Evolutionary conservation across 2,329 filamentous ascomycete species (phyloP).

Genomic region (Aspergillus aculeatinus): DNA sequence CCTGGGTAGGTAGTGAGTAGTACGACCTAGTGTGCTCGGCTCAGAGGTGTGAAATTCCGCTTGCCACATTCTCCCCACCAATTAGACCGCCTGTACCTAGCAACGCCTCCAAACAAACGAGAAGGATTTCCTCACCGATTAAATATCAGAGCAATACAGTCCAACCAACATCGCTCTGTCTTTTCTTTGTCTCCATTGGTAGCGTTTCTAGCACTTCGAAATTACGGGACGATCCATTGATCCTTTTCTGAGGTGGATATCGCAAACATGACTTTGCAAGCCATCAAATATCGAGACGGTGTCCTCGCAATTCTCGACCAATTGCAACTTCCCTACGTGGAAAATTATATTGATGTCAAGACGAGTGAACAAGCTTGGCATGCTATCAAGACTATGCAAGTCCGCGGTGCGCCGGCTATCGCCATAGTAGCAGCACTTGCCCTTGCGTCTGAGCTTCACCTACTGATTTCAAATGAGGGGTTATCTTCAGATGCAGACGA

Average conservation of each 20-base stretch:
- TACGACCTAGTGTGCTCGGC: too few species aligned
- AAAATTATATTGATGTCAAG: conserved; percentile 55
- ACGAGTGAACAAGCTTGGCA: conserved; percentile 62
- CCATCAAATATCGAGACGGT: conserved; percentile 60
- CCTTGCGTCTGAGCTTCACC: conserved; percentile 78
- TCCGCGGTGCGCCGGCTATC: conserved; percentile 82
- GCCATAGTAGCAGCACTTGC: conserved; percentile 94
- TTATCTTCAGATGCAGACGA: conserved; percentile 57
- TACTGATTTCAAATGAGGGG: conserved; percentile 35
- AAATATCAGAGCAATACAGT: too few species aligned
- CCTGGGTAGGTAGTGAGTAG: too few species aligned
- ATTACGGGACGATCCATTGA: too few species aligned
- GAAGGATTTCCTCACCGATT: too few species aligned
- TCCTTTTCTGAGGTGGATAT: background rate
- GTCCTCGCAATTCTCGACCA: conserved; percentile 63
- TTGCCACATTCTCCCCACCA: too few species aligned
- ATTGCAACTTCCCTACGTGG: conserved; percentile 60
- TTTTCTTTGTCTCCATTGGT: too few species aligned
- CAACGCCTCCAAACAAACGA: too few species aligned
- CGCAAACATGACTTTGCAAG: conserved; percentile 54
- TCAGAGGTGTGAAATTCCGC: too few species aligned
- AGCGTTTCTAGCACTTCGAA: too few species aligned
- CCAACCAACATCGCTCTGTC: too few species aligned
- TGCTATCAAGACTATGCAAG: conserved; percentile 65
- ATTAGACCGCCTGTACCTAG: too few species aligned